Base-by-base conservation (phyloP, 1,284 basidiomycete genomes). In the Cutaneotrichosporon mucoides region DNA sequence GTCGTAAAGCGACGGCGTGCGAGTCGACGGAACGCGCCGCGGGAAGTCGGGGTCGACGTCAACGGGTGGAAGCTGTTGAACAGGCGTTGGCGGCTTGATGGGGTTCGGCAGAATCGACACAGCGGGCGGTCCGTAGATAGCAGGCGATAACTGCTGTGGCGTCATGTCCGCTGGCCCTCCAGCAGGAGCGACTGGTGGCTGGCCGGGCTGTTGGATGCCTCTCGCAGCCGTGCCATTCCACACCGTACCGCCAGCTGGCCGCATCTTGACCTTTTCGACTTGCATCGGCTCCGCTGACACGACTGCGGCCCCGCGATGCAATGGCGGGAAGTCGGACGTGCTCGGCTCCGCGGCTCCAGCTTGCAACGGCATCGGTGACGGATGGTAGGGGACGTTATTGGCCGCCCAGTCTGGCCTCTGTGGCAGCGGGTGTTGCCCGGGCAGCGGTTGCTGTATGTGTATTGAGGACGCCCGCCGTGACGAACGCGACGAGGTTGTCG, bases 361-460 rank as follows among this genome's bases (percentile, higher is more conserved):
- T 12, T 16, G 35, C 3, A 57, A 54, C 10, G 65, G 63, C 48
- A 71, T 52, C 9, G 74, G 68, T 4, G 73, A 69, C 7, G 73
- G 73, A 45, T 75, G 72, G 59, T 76, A 76, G 40, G 70, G 72
- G 5, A 76, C 66, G 47, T 76, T 75, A 59, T 75, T 73, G 0
- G 73, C 73, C 11, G 75, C 69, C 75, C 75, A 76, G 55, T 76
- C 73, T 6, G 75, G 75, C 35, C 71, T 57, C 46, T 70, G 67
- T 4, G 75, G 75, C n/a, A 76, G 63, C 4, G 71, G 75, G 54
- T 75, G 73, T 54, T 75, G 72, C 6, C 66, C 59, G 1, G 73
- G 68, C 16, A 62, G 59, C 5, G 71, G 71, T 24, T 66, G 62
- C 8, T 67, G 59, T 5, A 73, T 63, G n/a, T 64, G 63, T 46